phyloP scores from a whole-genome alignment of 345 rosid species.

The Boechera divaricarpa region DNA sequence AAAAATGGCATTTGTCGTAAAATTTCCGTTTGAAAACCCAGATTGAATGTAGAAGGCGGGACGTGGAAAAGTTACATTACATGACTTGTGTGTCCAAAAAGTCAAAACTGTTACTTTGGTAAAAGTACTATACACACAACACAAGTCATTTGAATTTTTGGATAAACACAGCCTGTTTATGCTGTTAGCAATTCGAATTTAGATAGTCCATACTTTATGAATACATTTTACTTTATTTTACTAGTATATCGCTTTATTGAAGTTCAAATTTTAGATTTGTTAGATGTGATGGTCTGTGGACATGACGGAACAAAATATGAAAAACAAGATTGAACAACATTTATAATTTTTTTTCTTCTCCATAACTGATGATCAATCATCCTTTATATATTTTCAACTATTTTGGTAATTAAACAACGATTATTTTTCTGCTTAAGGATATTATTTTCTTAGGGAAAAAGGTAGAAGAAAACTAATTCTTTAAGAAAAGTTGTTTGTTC shows the following conservation, averaged over 20 bases:
- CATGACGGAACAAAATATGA: no score
- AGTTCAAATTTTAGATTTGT: constrained; percentile 17
- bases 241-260: not conserved
- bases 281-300: not conserved
- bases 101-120: constrained; percentile 28
- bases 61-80: not conserved
- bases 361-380: no score
- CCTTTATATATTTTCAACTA: no score
- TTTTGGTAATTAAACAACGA: no score
- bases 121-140: constrained; percentile 15
- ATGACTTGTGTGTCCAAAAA: constrained; percentile 30
- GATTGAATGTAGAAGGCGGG: constrained; percentile 36
- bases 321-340: no score
- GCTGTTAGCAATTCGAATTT: constrained; percentile 17
- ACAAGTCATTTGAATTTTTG: constrained; percentile 19
- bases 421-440: no score
- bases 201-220: not conserved
- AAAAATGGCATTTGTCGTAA: no score
- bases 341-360: no score
- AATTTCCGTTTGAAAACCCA: not conserved
- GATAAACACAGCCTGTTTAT: not conserved
- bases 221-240: not conserved
- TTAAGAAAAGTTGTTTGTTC: no score
- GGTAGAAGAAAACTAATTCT: no score
- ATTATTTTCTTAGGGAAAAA: no score